Evolutionary conservation across 768 basidiomycete genomes (phyloP).

Genomic region (Paxillus involutus): DNA sequence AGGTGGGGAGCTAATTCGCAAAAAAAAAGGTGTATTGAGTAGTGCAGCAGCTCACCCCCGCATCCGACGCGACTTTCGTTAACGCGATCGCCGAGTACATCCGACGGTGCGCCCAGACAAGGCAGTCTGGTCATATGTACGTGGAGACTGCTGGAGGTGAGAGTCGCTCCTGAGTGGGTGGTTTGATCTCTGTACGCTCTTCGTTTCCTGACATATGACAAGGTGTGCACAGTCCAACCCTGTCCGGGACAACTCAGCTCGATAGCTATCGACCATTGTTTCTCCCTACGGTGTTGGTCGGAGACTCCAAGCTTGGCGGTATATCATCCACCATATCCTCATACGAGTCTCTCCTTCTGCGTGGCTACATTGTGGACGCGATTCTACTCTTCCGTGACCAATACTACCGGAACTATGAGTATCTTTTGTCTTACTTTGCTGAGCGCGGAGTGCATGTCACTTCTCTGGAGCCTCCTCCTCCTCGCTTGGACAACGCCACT

Average conservation of each 20-base stretch:
- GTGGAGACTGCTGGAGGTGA: slow-evolving; percentile 96
- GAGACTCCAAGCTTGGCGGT: slow-evolving; percentile 87
- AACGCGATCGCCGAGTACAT: slow-evolving; percentile 64
- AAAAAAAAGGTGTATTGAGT: neutral
- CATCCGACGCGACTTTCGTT: slow-evolving; percentile 68
- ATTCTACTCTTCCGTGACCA: slow-evolving; percentile 81
- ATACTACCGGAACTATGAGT: slow-evolving; percentile 88
- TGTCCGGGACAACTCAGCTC: slow-evolving; percentile 79
- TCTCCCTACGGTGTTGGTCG: slow-evolving; percentile 84
- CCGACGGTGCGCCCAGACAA: slow-evolving; percentile 44
- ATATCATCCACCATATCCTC: slow-evolving; percentile 92
- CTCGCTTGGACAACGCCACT: slow-evolving; percentile 37
- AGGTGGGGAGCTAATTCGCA: slow-evolving; percentile 24
- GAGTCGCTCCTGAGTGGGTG: slow-evolving; percentile 26
- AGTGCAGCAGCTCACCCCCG: slow-evolving; percentile 30
- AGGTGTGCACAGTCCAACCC: slow-evolving; percentile 92
- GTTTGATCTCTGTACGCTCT: neutral
- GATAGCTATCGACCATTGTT: slow-evolving; percentile 86
- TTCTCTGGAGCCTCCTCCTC: slow-evolving; percentile 60
- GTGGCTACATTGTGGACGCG: slow-evolving; percentile 87
- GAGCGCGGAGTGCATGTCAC: slow-evolving; percentile 63
- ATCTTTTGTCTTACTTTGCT: slow-evolving; percentile 74
- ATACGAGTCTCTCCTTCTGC: slow-evolving; percentile 87
- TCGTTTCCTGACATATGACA: slow-evolving; percentile 8
- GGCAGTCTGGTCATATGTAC: slow-evolving; percentile 59